A percentile compares a stretch with the other conserved stretches of the same genome.
phyloP scores from a whole-genome alignment of 257 asterid species.

The Lantana camara region DNA sequence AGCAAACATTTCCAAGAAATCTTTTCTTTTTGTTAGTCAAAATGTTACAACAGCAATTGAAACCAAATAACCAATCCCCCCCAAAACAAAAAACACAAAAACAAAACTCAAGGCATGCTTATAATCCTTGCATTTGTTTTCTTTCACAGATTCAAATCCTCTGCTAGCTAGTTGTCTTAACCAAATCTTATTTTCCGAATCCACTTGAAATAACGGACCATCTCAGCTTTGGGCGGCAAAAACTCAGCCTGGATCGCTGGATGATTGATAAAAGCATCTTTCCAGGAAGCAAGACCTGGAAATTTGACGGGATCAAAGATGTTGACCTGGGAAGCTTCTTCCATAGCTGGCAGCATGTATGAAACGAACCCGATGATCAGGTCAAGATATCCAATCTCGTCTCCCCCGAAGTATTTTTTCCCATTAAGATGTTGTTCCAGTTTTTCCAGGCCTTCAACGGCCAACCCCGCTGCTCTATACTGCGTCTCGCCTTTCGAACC shows the following conservation, averaged over 20 bases:
- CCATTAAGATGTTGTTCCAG: slow-evolving; percentile 34
- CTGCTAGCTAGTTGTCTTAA: too few relatives aligned
- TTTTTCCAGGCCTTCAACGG: slow-evolving; percentile 34
- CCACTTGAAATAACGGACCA: slow-evolving; percentile 17
- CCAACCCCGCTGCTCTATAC: slow-evolving; percentile 28
- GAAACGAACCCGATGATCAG: slow-evolving; percentile 40
- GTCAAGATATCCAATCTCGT: slow-evolving; percentile 42
- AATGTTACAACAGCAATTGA: too few relatives aligned
- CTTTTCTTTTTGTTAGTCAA: too few relatives aligned
- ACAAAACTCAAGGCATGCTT: too few relatives aligned
- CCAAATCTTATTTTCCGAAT: too few relatives aligned
- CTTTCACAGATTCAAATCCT: too few relatives aligned
- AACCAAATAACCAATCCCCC: too few relatives aligned
- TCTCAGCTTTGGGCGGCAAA: slow-evolving; percentile 29
- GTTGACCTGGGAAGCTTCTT: slow-evolving; percentile 35
- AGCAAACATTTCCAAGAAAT: too few relatives aligned
- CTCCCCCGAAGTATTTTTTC: slow-evolving; percentile 45
- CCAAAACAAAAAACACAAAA: too few relatives aligned
- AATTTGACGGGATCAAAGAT: slow-evolving; percentile 32
- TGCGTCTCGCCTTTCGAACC: slow-evolving; percentile 35
- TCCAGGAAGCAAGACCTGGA: slow-evolving; percentile 30
- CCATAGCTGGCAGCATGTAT: slow-evolving; percentile 37
- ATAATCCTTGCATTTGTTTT: too few relatives aligned
- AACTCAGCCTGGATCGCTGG: slow-evolving; percentile 27
- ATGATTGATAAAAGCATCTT: slow-evolving; percentile 22